Percentiles rank a stretch among this genome's conserved stretches.
phyloP scores from a whole-genome alignment of 2,329 filamentous ascomycete genomes.

The Sarocladium strictum region DNA sequence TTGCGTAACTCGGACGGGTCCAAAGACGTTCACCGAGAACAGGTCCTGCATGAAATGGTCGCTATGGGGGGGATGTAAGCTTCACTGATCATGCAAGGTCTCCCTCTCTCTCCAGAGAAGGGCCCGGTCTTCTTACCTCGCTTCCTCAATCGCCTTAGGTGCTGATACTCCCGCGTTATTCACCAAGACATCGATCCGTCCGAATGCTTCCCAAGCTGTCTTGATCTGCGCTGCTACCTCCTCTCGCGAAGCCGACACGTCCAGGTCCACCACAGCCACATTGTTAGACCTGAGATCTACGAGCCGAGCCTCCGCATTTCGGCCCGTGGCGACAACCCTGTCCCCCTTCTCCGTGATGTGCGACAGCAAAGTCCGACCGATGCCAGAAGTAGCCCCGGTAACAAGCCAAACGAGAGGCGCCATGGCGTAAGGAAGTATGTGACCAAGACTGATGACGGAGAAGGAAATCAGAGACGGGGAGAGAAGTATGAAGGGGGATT shows the following conservation, averaged over 20 bases:
- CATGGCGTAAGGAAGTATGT: slow-evolving; percentile 14
- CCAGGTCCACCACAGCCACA: slow-evolving; percentile 24
- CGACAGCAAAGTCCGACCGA: slow-evolving; percentile 21
- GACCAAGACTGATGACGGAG: not conserved
- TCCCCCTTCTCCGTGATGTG: slow-evolving; percentile 21
- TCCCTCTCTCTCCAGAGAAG: not conserved
- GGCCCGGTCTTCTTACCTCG: slow-evolving; percentile 18
- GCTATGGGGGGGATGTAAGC: slow-evolving; percentile 10
- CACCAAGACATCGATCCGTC: slow-evolving; percentile 26
- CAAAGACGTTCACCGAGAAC: slow-evolving; percentile 24
- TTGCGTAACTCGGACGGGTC: slow-evolving; percentile 19
- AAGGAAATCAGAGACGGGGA: not conserved
- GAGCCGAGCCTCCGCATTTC: slow-evolving; percentile 17
- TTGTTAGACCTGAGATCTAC: slow-evolving; percentile 17
- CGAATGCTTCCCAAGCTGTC: slow-evolving; percentile 24
- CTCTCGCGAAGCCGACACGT: slow-evolving; percentile 18
- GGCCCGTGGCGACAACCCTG: slow-evolving; percentile 23
- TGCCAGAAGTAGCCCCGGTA: slow-evolving; percentile 27
- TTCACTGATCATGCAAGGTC: not conserved
- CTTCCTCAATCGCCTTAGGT: slow-evolving; percentile 23
- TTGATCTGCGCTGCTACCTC: slow-evolving; percentile 17
- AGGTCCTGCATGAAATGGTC: slow-evolving; percentile 19
- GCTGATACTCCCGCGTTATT: slow-evolving; percentile 28
- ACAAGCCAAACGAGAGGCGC: slow-evolving; percentile 25
- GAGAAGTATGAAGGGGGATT: not conserved